Conservation (phyloP, 345 rosid genomes). For the Euphorbia peplus region DNA sequence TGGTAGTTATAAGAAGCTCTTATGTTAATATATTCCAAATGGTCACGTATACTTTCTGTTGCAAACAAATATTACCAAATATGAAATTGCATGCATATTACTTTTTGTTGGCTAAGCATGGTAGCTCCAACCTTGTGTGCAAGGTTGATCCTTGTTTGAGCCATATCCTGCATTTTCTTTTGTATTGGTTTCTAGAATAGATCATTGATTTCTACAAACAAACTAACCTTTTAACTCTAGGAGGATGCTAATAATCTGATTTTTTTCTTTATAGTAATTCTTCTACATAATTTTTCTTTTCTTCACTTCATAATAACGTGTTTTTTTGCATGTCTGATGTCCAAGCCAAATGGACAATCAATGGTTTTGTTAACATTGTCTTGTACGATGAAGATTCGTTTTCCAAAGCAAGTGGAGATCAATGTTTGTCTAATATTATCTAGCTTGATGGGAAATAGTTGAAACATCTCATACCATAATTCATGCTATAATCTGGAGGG, state of each 20-base stretch:
- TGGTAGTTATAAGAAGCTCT: constrained; percentile 2
- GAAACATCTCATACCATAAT: background rate
- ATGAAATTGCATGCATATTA: background rate
- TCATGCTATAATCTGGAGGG: background rate
- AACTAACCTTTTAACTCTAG: background rate
- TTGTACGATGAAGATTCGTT: background rate
- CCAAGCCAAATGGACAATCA: background rate
- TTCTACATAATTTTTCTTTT: background rate
- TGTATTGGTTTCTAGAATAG: background rate
- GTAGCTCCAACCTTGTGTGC: background rate
- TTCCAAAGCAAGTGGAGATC: background rate
- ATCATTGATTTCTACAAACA: background rate
- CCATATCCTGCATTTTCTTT: background rate
- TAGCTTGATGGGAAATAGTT: background rate
- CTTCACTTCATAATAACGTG: background rate
- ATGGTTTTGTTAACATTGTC: background rate
- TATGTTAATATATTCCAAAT: background rate
- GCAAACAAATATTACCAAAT: constrained; percentile 2
- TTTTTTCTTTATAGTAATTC: background rate
- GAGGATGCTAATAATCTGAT: background rate
- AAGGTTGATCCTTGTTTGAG: background rate
- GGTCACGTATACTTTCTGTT: background rate
- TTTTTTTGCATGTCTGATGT: background rate
- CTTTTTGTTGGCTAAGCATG: background rate
- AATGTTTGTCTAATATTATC: background rate